Base-by-base conservation (phyloP, 1,284 basidiomycete species). In the Peniophora sp. region DNA sequence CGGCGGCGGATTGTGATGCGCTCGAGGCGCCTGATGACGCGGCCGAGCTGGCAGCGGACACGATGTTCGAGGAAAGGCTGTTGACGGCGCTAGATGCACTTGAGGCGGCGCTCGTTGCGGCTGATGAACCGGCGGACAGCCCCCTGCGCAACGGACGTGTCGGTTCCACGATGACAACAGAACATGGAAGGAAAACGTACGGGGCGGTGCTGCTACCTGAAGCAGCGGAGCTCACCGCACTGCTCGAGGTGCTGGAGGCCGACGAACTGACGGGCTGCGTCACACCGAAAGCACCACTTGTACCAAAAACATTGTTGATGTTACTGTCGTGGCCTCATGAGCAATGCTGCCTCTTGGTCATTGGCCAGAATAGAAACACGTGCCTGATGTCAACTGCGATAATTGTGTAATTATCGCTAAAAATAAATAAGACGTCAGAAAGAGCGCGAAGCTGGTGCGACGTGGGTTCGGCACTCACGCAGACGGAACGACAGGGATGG, bases 351-450 rank as follows among this genome's bases (percentile, higher is more conserved):
- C 47, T 6, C 35, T 17, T 17, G 11, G 12, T 41, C n/a, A n/a
- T 8, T 15, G 15, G 37, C 15, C 10, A 44, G n/a, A n/a, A 23
- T 5, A 58, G 37, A 8, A n/a, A 41, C 15, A 41, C 37, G 58
- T 57, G 75, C 74, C 61, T 62, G 47, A 71, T 57, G 52, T 74
- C 66, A 9, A 83, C 72, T 3, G 79, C 75, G 54, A 74, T 49
- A 0, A 87, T 15, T 2, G 68, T 71, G 64, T 86, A 88, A 10
- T 71, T 73, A 51, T 51, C 61, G 14, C 81, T 83, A 50, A 27
- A 46, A 47, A 35, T 43, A 41, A 15, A n/a, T 43, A 41, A 15
- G 8, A n/a, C 15, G 37, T 32, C 37, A 41, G 15, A 8, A 15
- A 41, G n/a, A n/a, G n/a, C 37, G 37, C 18, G 37, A 41, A 20